Evolutionary conservation across 2,329 filamentous ascomycete species (phyloP).

Genomic region (Zymoseptoria brevis): DNA sequence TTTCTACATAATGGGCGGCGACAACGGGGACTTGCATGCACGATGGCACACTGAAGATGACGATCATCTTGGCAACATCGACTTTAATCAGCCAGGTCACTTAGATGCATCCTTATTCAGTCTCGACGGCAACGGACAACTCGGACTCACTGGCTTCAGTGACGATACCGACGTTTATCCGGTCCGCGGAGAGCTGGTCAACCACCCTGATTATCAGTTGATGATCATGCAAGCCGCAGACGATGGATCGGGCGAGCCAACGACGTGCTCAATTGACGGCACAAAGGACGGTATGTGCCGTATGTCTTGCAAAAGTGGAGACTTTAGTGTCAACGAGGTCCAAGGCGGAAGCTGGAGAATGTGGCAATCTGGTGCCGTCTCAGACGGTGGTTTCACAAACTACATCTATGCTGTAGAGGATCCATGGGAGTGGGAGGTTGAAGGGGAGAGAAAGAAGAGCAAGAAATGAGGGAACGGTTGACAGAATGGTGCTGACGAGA

Average conservation of each 20-base stretch:
- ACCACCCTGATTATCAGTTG: not conserved
- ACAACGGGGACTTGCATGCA: not conserved
- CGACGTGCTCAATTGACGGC: not conserved
- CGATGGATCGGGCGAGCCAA: not conserved
- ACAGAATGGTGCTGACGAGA: not conserved
- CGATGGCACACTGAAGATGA: not conserved
- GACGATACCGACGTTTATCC: not conserved
- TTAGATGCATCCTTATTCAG: not conserved
- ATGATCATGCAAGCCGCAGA: not conserved
- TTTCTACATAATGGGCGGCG: not conserved
- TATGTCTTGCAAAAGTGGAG: not conserved
- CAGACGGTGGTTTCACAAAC: not conserved
- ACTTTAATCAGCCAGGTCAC: not conserved
- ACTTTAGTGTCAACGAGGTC: not conserved
- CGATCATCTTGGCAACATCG: not conserved
- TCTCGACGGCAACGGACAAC: not conserved
- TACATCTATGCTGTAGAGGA: not conserved
- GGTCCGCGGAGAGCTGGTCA: not conserved
- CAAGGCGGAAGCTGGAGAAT: not conserved
- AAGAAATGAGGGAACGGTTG: not conserved
- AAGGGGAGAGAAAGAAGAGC: not conserved
- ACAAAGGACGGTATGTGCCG: not conserved
- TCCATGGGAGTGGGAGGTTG: not conserved
- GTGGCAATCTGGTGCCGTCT: not conserved
- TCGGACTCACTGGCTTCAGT: not conserved